Evolutionary conservation across 345 rosid genomes (phyloP).

Genomic region (Lagerstroemia speciosa): DNA sequence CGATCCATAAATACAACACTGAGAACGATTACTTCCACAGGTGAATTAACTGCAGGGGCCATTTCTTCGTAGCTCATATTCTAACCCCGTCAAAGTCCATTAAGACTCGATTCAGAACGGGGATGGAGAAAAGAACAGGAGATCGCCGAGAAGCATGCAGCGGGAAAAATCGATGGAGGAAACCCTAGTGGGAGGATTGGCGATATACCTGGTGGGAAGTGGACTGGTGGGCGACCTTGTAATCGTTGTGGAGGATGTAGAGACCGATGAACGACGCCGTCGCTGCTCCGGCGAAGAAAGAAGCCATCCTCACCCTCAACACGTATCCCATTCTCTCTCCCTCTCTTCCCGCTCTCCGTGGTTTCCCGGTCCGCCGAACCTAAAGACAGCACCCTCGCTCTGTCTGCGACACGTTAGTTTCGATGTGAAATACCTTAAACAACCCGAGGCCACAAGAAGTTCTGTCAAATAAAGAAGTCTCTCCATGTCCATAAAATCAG

Average conservation of each 20-base stretch:
- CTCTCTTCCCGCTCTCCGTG: background rate
- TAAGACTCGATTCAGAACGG: background rate
- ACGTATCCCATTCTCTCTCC: constrained; percentile 65
- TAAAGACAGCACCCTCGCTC: background rate
- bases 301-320: constrained; percentile 79
- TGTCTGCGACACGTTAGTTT: too few species aligned
- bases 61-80: background rate
- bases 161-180: background rate
- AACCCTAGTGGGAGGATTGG: constrained; percentile 7
- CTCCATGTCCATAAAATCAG: too few species aligned
- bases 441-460: too few species aligned
- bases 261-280: constrained; percentile 70
- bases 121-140: background rate
- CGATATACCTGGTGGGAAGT: constrained; percentile 60
- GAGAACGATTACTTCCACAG: background rate
- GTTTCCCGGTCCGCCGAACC: background rate
- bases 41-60: background rate
- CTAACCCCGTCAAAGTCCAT: background rate
- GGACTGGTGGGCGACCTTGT: constrained; percentile 71
- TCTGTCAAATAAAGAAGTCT: too few species aligned
- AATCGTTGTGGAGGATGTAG: constrained; percentile 70
- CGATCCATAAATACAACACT: background rate
- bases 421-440: too few species aligned
- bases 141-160: background rate
- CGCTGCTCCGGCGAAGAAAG: constrained; percentile 90